phyloP scores from a whole-genome alignment of 2,329 filamentous ascomycete genomes.

The Magnaporthiopsis incrustans region DNA sequence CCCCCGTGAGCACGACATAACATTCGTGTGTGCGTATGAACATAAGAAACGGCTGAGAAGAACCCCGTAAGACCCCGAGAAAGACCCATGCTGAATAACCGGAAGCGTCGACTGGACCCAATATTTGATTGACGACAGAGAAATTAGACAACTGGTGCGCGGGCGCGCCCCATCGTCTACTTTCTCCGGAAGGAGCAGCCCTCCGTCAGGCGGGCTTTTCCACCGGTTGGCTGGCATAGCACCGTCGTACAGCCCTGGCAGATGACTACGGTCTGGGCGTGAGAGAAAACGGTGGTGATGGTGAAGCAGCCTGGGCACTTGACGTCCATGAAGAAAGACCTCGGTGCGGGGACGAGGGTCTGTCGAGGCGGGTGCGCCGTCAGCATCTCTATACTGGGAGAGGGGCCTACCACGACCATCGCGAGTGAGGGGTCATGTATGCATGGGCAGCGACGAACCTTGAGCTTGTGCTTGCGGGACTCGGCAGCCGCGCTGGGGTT shows the following conservation, averaged over 20 bases:
- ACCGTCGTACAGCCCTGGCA: conserved; percentile 99
- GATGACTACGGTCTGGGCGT: conserved; percentile 99
- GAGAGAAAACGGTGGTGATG: conserved; percentile 99
- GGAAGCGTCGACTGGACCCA: not conserved
- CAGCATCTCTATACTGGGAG: conserved; percentile 12
- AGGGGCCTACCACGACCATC: not conserved
- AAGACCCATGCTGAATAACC: conserved; percentile 2
- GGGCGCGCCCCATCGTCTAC: conserved; percentile 54
- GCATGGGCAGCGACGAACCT: conserved; percentile 56
- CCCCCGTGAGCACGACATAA: conserved; percentile 3
- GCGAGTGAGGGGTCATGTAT: not conserved
- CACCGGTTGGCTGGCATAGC: conserved; percentile 98
- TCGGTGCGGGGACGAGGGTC: conserved; percentile 90
- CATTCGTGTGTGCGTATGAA: conserved; percentile 5
- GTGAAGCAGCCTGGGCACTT: conserved; percentile 99
- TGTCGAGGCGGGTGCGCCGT: conserved; percentile 24
- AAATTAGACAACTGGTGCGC: conserved; percentile 26
- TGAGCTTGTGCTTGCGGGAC: conserved; percentile 99
- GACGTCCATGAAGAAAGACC: conserved; percentile 99
- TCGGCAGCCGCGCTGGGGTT: conserved; percentile 97
- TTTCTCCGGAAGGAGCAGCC: conserved; percentile 99
- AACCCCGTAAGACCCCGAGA: conserved; percentile 6
- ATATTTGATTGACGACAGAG: conserved; percentile 17
- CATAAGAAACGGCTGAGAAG: conserved; percentile 19
- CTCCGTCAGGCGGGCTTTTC: conserved; percentile 97